Evolutionary conservation across 345 rosid species (phyloP).

Genomic region (Euphorbia lathyris): DNA sequence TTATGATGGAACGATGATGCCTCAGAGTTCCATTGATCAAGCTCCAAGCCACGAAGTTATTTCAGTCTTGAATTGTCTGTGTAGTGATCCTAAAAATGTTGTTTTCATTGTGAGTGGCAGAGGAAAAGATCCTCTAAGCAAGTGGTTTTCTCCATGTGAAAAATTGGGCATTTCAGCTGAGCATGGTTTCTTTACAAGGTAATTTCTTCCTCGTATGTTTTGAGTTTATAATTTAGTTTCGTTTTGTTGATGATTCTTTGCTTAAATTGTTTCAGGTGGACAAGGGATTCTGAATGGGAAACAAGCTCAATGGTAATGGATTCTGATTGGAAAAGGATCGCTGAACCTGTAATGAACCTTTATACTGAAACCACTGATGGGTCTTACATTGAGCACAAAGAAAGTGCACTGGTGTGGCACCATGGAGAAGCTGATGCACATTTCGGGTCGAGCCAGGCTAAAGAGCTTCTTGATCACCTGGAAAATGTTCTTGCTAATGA

Average conservation of each 20-base stretch:
- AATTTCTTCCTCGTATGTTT: not conserved
- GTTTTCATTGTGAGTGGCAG: conserved; percentile 87
- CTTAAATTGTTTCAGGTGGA: conserved; percentile 47
- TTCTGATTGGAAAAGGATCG: conserved; percentile 63
- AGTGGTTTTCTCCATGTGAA: conserved; percentile 67
- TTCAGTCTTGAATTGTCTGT: conserved; percentile 51
- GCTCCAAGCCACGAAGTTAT: conserved; percentile 54
- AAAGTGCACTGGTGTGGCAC: conserved; percentile 87
- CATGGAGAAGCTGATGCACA: conserved; percentile 68
- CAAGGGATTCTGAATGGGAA: conserved; percentile 55
- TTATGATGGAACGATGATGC: conserved; percentile 81
- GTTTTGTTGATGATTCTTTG: not conserved
- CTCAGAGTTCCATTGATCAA: conserved; percentile 47
- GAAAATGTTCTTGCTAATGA: conserved; percentile 81
- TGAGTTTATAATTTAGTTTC: not conserved
- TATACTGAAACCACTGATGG: conserved; percentile 83
- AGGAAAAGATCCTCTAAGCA: conserved; percentile 62
- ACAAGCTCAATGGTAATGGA: conserved; percentile 36
- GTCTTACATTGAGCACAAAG: conserved; percentile 71
- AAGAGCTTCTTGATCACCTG: conserved; percentile 82
- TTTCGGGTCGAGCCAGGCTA: conserved; percentile 73
- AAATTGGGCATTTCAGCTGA: conserved; percentile 79
- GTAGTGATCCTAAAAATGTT: conserved; percentile 62
- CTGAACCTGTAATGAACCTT: conserved; percentile 69
- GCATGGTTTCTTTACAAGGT: conserved; percentile 82